phyloP scores from a whole-genome alignment of 139 green algal genomes.

The Chlorella vulgaris region DNA sequence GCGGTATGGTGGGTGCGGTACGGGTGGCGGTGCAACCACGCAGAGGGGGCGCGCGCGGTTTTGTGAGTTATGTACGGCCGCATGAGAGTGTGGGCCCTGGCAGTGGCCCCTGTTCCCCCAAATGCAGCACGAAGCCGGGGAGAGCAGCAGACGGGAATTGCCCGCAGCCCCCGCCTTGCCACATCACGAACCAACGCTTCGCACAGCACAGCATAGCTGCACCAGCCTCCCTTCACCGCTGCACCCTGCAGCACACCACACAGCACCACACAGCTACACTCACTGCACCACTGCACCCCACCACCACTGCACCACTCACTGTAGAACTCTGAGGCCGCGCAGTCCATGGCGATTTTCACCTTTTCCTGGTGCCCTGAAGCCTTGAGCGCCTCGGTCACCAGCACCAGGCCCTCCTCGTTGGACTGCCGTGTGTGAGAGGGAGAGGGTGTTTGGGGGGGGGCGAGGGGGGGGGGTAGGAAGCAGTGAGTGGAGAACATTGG shows the following conservation, averaged over 20 bases:
- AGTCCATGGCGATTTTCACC: slow-evolving; percentile 99
- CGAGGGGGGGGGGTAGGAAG: slow-evolving; percentile 7
- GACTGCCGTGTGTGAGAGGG: slow-evolving; percentile 71
- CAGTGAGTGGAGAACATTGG: too few species aligned
- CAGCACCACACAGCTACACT: not conserved
- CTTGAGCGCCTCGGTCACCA: slow-evolving; percentile 94
- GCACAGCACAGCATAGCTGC: not conserved
- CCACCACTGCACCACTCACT: not conserved
- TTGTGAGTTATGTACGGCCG: too few species aligned
- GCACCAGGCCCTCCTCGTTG: slow-evolving; percentile 94
- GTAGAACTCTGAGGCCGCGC: slow-evolving; percentile 94
- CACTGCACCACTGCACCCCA: not conserved
- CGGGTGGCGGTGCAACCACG: not conserved
- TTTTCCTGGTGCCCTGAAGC: slow-evolving; percentile 86
- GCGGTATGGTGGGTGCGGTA: not conserved
- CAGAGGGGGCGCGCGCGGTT: not conserved
- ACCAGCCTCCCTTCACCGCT: too few species aligned
- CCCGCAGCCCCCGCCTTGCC: not conserved
- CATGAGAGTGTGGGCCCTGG: too few species aligned
- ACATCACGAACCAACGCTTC: not conserved
- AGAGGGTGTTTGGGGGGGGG: too few species aligned
- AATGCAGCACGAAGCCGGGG: too few species aligned
- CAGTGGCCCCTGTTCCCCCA: too few species aligned
- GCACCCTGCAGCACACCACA: not conserved
- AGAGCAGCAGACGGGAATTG: too few species aligned